Percentiles rank a stretch among this genome's conserved stretches.
These are phyloP conservation scores for Amphicarpaea edgeworthii DNA, from an alignment of 306 rosid species.

Conservation along the genomic window DNA sequence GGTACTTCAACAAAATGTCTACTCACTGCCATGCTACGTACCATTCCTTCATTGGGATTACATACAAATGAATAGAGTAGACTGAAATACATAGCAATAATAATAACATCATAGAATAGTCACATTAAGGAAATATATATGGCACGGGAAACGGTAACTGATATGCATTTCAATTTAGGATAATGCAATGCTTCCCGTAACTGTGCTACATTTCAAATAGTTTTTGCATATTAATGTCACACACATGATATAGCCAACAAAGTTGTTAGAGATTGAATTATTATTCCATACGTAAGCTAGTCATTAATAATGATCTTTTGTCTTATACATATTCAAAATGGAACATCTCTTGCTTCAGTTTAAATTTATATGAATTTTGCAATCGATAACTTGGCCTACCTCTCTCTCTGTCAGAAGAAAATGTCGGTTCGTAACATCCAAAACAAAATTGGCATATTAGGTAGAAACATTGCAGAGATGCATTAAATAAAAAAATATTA, in stretches of 20 bases:
- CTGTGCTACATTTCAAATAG: slow-evolving; percentile 5
- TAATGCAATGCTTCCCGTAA: neutral
- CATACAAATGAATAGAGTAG: slow-evolving; percentile 20
- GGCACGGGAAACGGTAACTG: neutral
- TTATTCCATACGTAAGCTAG: neutral
- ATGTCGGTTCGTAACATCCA: slow-evolving; percentile 16
- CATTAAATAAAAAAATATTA: neutral
- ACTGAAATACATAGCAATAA: slow-evolving; percentile 18
- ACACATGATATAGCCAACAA: slow-evolving; percentile 1
- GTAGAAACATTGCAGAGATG: neutral
- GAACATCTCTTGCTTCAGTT: slow-evolving; percentile 8
- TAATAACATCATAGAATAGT: slow-evolving; percentile 27
- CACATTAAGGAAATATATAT: slow-evolving; percentile 36
- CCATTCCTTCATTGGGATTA: slow-evolving; percentile 49
- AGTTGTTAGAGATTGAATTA: slow-evolving; percentile 27
- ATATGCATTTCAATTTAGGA: slow-evolving; percentile 10
- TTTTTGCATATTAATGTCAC: neutral
- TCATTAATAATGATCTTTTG: neutral
- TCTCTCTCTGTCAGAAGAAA: slow-evolving; percentile 27
- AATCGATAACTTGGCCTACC: neutral
- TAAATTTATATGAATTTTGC: neutral
- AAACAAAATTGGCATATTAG: slow-evolving; percentile 15
- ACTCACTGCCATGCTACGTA: slow-evolving; percentile 35
- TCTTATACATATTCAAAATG: neutral
- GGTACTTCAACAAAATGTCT: slow-evolving; percentile 53